Percentiles rank a stretch among this genome's conserved stretches.
phyloP scores from a whole-genome alignment of 2,329 filamentous ascomycete species.

The Fusarium paranaense region DNA sequence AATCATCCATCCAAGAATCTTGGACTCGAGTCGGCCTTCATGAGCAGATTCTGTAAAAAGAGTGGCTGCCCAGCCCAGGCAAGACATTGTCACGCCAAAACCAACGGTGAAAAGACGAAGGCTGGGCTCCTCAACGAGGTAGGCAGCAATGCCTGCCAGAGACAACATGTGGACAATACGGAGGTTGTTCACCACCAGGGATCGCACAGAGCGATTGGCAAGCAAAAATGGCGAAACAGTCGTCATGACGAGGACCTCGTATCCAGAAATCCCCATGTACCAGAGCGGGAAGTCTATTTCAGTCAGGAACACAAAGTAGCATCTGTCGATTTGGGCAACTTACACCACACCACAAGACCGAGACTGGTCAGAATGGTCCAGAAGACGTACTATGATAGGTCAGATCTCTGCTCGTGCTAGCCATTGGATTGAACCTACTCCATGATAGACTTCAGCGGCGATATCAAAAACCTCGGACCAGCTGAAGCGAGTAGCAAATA shows the following conservation, averaged over 20 bases:
- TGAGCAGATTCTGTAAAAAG: slow-evolving; percentile 83
- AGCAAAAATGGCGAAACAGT: slow-evolving; percentile 86
- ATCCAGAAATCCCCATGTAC: slow-evolving; percentile 99
- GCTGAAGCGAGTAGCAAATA: slow-evolving; percentile 78
- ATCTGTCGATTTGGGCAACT: slow-evolving; percentile 52
- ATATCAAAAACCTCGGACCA: slow-evolving; percentile 83
- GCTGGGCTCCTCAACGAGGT: slow-evolving; percentile 77
- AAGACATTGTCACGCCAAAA: slow-evolving; percentile 83
- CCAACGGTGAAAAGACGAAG: slow-evolving; percentile 83
- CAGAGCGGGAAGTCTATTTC: slow-evolving; percentile 88
- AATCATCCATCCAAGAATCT: slow-evolving; percentile 82
- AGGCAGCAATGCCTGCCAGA: slow-evolving; percentile 82
- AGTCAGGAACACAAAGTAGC: slow-evolving; percentile 28
- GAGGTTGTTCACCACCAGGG: slow-evolving; percentile 74
- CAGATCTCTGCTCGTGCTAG: slow-evolving; percentile 22
- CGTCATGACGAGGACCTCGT: slow-evolving; percentile 88
- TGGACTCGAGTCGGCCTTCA: slow-evolving; percentile 80
- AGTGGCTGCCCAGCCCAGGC: slow-evolving; percentile 85
- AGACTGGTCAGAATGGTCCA: slow-evolving; percentile 95
- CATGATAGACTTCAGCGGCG: slow-evolving; percentile 89
- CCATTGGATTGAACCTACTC: slow-evolving; percentile 65
- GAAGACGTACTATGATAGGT: slow-evolving; percentile 79
- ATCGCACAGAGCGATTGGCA: slow-evolving; percentile 75
- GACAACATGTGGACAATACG: slow-evolving; percentile 81
- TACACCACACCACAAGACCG: slow-evolving; percentile 93